These are phyloP conservation scores for Viridothelium virens DNA, from an alignment of 495 filamentous ascomycete genomes.

Conservation along the genomic window DNA sequence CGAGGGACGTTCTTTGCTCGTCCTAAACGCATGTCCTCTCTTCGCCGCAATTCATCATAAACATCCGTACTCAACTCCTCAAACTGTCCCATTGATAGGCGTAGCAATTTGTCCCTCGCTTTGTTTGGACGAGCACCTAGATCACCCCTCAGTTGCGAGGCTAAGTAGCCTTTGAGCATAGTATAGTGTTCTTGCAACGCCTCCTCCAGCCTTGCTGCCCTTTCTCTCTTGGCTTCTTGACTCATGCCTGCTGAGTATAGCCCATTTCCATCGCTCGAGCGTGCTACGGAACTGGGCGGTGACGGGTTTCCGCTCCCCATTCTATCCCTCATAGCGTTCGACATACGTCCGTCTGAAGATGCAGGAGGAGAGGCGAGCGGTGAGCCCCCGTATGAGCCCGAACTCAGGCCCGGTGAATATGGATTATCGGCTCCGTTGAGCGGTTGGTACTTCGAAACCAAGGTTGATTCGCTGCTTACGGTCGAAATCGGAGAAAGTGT, in stretches of 20 bases:
- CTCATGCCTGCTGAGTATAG: conserved; percentile 58
- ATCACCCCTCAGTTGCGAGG: conserved; percentile 62
- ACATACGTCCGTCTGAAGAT: conserved; percentile 45
- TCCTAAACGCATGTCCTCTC: conserved; percentile 55
- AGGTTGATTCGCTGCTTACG: conserved; percentile 7
- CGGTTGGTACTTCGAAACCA: conserved; percentile 56
- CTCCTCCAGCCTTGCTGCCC: conserved; percentile 55
- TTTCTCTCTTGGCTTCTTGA: conserved; percentile 27
- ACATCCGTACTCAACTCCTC: conserved; percentile 96
- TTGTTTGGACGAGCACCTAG: conserved; percentile 70
- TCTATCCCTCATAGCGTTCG: conserved; percentile 20
- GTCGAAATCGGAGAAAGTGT: conserved; percentile 14
- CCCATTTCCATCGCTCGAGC: conserved; percentile 67
- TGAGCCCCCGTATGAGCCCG: conserved; percentile 31
- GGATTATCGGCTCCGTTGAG: conserved; percentile 46
- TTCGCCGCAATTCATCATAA: conserved; percentile 85
- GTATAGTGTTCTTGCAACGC: conserved; percentile 72
- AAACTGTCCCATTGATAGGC: conserved; percentile 84
- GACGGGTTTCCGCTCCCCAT: conserved; percentile 57
- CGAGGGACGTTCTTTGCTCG: conserved; percentile 53
- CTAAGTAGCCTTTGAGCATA: conserved; percentile 69
- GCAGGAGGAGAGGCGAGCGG: conserved; percentile 45
- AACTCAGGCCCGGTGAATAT: conserved; percentile 44
- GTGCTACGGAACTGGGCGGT: conserved; percentile 75
- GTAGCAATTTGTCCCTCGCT: conserved; percentile 84